A percentile compares a stretch with the other conserved stretches of the same genome.
These are phyloP conservation scores for Candida oleophila DNA, from an alignment of 805 yeast genomes.

Conservation along the genomic window DNA sequence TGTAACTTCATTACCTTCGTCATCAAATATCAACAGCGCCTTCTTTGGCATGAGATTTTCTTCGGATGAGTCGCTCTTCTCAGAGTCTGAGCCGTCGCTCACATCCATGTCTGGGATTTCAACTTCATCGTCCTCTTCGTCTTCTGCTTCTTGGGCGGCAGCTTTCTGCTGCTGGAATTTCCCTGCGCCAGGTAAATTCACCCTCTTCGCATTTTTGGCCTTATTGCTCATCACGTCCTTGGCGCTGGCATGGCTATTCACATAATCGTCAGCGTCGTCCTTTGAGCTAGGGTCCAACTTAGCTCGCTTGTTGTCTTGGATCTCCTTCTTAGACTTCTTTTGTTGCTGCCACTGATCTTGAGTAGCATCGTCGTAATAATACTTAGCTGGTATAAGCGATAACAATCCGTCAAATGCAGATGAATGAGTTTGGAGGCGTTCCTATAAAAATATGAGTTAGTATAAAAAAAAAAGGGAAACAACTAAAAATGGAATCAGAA, in stretches of 20 bases:
- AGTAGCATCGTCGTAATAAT: slow-evolving; percentile 87
- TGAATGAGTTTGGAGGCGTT: slow-evolving; percentile 75
- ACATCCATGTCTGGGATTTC: slow-evolving; percentile 13
- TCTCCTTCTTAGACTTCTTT: slow-evolving; percentile 68
- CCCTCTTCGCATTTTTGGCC: slow-evolving; percentile 54
- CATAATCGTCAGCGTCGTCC: slow-evolving; percentile 41
- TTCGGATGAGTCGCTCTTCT: slow-evolving; percentile 7
- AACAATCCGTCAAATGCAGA: slow-evolving; percentile 84
- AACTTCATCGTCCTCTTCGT: slow-evolving; percentile 11
- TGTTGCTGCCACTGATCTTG: slow-evolving; percentile 88
- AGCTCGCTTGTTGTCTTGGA: slow-evolving; percentile 56
- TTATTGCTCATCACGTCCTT: slow-evolving; percentile 57
- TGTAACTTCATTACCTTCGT: slow-evolving; percentile 43
- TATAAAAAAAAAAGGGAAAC: slow-evolving; percentile 1
- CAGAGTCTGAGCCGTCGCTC: slow-evolving; percentile 8
- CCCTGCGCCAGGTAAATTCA: slow-evolving; percentile 37
- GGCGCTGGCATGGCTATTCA: slow-evolving; percentile 48
- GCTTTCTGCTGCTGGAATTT: slow-evolving; percentile 17
- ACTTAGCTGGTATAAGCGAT: slow-evolving; percentile 90
- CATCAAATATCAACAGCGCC: slow-evolving; percentile 58
- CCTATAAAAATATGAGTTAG: slow-evolving; percentile 37
- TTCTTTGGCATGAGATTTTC: slow-evolving; percentile 11
- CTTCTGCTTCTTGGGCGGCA: slow-evolving; percentile 9
- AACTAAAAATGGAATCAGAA: background rate
- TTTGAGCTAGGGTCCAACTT: slow-evolving; percentile 72